Evolutionary conservation across 2,329 filamentous ascomycete species (phyloP).

Genomic region (Pseudogymnoascus sp.): DNA sequence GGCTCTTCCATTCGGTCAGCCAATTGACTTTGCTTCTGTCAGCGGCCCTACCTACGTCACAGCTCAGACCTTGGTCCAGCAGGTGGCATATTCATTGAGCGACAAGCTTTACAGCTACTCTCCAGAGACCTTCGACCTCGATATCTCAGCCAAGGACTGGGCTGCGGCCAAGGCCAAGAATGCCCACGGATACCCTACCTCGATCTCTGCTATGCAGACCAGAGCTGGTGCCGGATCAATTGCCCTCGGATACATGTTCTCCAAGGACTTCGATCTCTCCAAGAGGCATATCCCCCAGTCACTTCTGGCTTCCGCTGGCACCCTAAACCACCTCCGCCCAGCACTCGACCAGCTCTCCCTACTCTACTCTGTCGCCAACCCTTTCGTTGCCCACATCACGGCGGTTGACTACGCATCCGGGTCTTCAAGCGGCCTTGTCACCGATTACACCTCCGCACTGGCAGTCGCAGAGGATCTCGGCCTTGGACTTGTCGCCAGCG

Average conservation of each 20-base stretch:
- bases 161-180: constrained; percentile 62
- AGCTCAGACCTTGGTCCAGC: constrained; percentile 87
- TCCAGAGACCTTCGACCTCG: constrained; percentile 85
- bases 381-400: constrained; percentile 85
- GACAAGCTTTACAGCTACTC: constrained; percentile 98
- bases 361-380: constrained; percentile 84
- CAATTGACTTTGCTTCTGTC: constrained; percentile 51
- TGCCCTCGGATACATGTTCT: constrained; percentile 95
- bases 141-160: constrained; percentile 76
- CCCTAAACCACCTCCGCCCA: constrained; percentile 70
- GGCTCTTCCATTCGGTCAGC: constrained; percentile 49
- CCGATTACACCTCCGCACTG: constrained; percentile 78
- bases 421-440: constrained; percentile 61
- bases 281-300: constrained; percentile 90
- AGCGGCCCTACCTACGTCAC: constrained; percentile 87
- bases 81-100: constrained; percentile 88
- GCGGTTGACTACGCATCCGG: constrained; percentile 73
- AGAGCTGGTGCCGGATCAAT: constrained; percentile 82
- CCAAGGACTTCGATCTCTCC: constrained; percentile 85
- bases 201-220: constrained; percentile 75
- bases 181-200: constrained; percentile 70
- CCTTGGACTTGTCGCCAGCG: constrained; percentile 74
- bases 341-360: constrained; percentile 85
- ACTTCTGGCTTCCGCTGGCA: constrained; percentile 78
- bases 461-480: constrained; percentile 83